Evolutionary conservation across 306 rosid genomes (phyloP).

Genomic region (Rubus idaeus): DNA sequence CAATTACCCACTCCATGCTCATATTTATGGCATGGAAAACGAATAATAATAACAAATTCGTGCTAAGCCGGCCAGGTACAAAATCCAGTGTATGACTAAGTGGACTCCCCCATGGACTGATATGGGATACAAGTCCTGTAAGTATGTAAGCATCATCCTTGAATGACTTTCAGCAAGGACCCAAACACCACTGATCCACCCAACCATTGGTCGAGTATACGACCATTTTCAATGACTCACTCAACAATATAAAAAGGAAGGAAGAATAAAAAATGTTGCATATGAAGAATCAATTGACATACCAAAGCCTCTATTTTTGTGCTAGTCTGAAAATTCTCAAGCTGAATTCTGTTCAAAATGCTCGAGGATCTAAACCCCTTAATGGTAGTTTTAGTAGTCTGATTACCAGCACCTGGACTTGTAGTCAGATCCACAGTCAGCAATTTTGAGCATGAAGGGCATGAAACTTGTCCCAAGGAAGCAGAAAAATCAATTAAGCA

Average conservation of each 20-base stretch:
- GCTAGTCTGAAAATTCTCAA: conserved; percentile 88
- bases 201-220: background rate
- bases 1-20: too few species aligned
- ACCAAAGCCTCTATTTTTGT: conserved; percentile 98
- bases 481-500: conserved; percentile 68
- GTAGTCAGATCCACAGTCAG: conserved; percentile 75
- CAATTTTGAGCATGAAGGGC: conserved; percentile 81
- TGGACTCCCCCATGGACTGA: background rate
- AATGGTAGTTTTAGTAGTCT: conserved; percentile 51
- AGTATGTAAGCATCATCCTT: too few species aligned
- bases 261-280: background rate
- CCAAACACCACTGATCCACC: background rate
- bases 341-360: conserved; percentile 73
- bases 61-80: too few species aligned
- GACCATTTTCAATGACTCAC: background rate
- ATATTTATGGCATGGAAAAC: too few species aligned
- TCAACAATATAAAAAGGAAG: background rate
- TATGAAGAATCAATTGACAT: conserved; percentile 31
- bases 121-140: background rate
- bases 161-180: background rate
- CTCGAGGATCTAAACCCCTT: conserved; percentile 86
- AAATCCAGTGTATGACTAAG: background rate
- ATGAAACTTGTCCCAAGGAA: conserved; percentile 60
- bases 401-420: conserved; percentile 39
- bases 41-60: too few species aligned